These are phyloP conservation scores for Raddia distichophylla DNA, from an alignment of 176 grass and related monocot genomes.

Conservation along the genomic window DNA sequence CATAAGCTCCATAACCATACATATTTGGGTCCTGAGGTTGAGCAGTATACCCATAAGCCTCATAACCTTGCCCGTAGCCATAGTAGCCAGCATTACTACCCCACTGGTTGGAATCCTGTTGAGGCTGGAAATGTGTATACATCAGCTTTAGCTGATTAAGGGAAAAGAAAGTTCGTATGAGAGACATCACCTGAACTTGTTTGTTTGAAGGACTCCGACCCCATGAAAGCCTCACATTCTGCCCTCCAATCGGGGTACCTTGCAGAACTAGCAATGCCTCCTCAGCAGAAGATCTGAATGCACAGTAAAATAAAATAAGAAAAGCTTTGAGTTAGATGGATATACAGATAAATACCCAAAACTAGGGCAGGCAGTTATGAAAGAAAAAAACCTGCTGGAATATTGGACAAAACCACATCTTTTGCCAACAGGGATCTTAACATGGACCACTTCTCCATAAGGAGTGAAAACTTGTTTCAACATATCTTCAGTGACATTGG, in stretches of 20 bases:
- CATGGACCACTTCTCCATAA: constrained; percentile 68
- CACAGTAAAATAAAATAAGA: not conserved
- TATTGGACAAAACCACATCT: constrained; percentile 88
- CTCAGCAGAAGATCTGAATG: constrained; percentile 59
- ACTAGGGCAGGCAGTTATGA: not conserved
- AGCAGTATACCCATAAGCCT: constrained; percentile 70
- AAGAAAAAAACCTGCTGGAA: constrained; percentile 61
- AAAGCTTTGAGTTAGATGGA: not conserved
- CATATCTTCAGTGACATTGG: constrained; percentile 68
- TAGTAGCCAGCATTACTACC: constrained; percentile 60
- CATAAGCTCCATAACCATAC: constrained; percentile 72
- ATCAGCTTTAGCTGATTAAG: not conserved
- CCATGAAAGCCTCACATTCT: constrained; percentile 79
- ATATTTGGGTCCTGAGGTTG: constrained; percentile 73
- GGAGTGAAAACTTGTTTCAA: constrained; percentile 71
- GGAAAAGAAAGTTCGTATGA: not conserved
- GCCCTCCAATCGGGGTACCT: constrained; percentile 56
- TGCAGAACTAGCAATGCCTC: constrained; percentile 56
- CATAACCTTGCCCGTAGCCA: constrained; percentile 81
- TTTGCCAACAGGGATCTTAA: constrained; percentile 84
- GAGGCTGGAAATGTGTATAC: constrained; percentile 52
- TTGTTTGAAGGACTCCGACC: constrained; percentile 74
- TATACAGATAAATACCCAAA: not conserved
- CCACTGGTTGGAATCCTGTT: constrained; percentile 86
- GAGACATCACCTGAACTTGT: constrained; percentile 50